Conservation (phyloP, 1,284 basidiomycete genomes). For the Fomes fomentarius region DNA sequence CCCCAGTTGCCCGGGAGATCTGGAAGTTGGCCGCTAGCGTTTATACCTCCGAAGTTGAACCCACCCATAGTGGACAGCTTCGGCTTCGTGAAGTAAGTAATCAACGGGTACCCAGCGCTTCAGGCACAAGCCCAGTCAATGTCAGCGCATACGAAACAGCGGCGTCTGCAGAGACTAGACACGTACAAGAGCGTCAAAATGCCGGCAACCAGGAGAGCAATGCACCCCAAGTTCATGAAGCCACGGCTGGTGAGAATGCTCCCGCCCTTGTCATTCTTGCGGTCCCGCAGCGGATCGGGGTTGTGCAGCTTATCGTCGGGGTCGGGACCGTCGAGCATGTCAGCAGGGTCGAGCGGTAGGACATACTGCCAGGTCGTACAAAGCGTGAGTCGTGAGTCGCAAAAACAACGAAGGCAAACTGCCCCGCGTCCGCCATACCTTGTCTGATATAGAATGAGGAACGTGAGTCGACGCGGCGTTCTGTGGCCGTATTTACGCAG, state of each 20-base stretch:
- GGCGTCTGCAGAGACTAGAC: neutral
- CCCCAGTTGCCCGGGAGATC: conserved; percentile 66
- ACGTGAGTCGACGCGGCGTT: conserved; percentile 18
- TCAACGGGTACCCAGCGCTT: conserved; percentile 85
- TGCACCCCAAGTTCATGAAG: conserved; percentile 76
- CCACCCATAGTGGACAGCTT: conserved; percentile 59
- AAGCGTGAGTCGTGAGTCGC: no score
- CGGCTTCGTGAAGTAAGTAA: conserved; percentile 64
- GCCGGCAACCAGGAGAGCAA: conserved; percentile 62
- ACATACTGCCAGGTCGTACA: conserved; percentile 61
- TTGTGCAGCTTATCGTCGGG: conserved; percentile 76
- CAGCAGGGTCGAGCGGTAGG: conserved; percentile 70
- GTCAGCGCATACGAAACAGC: neutral
- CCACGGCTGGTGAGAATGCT: conserved; percentile 75
- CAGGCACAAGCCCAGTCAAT: neutral
- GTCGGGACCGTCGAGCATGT: conserved; percentile 67
- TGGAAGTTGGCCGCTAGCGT: conserved; percentile 78
- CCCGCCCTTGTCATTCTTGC: conserved; percentile 60
- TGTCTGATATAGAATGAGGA: conserved; percentile 48
- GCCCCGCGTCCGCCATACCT: conserved; percentile 35
- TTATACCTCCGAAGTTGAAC: conserved; percentile 82
- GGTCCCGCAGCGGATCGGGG: conserved; percentile 73
- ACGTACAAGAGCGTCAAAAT: conserved; percentile 74
- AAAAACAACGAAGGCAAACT: no score
- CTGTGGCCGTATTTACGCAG: neutral